Percentiles rank a stretch among this genome's conserved stretches.
Conservation (phyloP, 805 yeast species). For the Myxozyma udenii region DNA sequence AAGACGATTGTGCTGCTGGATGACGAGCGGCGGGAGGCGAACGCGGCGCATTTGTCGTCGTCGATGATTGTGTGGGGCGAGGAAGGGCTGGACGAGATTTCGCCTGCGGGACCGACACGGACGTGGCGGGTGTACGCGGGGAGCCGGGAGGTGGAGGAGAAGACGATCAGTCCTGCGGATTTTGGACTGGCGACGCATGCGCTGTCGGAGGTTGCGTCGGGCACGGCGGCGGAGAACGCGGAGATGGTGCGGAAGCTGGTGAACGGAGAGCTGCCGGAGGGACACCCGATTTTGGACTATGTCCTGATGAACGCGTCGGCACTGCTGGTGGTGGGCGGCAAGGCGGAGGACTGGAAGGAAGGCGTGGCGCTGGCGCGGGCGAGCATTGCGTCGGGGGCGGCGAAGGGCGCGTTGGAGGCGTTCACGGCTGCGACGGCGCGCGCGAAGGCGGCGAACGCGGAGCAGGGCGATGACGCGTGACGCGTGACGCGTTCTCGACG, state of each 20-base stretch:
- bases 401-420: slow-evolving; percentile 54
- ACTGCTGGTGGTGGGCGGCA: slow-evolving; percentile 72
- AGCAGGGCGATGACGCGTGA: not conserved
- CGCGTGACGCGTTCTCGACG: no score
- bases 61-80: slow-evolving; percentile 93
- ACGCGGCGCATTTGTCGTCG: slow-evolving; percentile 42
- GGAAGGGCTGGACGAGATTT: slow-evolving; percentile 87
- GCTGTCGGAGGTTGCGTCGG: slow-evolving; percentile 66
- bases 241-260: slow-evolving; percentile 49
- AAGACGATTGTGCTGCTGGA: slow-evolving; percentile 70
- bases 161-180: slow-evolving; percentile 46
- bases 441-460: slow-evolving; percentile 16
- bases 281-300: slow-evolving; percentile 72
- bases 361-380: slow-evolving; percentile 74
- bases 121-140: slow-evolving; percentile 65
- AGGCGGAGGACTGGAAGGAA: slow-evolving; percentile 60
- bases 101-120: slow-evolving; percentile 79
- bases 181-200: slow-evolving; percentile 78
- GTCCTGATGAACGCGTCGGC: slow-evolving; percentile 89
- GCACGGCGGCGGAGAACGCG: slow-evolving; percentile 88
- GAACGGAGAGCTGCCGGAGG: slow-evolving; percentile 42
- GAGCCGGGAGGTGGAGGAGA: slow-evolving; percentile 27
- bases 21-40: slow-evolving; percentile 23
- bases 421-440: slow-evolving; percentile 46
- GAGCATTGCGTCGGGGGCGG: slow-evolving; percentile 66